These are phyloP conservation scores for Corymbia maculata DNA, from an alignment of 345 rosid genomes.

Conservation along the genomic window DNA sequence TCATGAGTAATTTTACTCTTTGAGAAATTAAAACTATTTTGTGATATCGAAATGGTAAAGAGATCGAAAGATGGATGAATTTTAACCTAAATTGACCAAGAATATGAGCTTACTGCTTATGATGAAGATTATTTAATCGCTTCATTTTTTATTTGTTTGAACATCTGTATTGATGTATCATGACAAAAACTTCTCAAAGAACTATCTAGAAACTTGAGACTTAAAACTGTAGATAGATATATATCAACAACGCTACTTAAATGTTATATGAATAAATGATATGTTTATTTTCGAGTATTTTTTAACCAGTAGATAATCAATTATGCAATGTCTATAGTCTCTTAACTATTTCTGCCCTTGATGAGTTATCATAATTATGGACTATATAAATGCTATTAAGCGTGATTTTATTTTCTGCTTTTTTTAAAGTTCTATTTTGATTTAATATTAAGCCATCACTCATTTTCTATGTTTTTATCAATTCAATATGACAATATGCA, in stretches of 20 bases:
- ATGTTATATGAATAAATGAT: background rate
- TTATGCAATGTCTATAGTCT: background rate
- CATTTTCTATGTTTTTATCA: too few relatives aligned
- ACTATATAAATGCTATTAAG: background rate
- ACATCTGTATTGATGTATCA: background rate
- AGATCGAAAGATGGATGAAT: too few relatives aligned
- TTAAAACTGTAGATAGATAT: background rate
- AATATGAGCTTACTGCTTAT: too few relatives aligned
- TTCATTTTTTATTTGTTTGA: background rate
- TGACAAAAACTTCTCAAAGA: background rate
- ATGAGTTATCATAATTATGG: too few relatives aligned
- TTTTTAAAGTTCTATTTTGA: too few relatives aligned
- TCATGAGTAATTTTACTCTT: too few relatives aligned
- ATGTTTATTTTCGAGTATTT: background rate
- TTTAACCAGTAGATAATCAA: background rate
- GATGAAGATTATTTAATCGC: too few relatives aligned
- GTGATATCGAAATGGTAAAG: fast-evolving
- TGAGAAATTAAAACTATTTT: too few relatives aligned
- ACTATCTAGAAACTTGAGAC: background rate
- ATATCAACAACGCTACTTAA: too few relatives aligned
- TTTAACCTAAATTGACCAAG: too few relatives aligned
- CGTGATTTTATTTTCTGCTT: too few relatives aligned
- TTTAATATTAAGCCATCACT: background rate
- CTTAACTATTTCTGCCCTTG: background rate
- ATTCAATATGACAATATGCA: too few relatives aligned